Conservation (phyloP, 202 grass and related monocot species). For the Dendrocalamus latiflorus region DNA sequence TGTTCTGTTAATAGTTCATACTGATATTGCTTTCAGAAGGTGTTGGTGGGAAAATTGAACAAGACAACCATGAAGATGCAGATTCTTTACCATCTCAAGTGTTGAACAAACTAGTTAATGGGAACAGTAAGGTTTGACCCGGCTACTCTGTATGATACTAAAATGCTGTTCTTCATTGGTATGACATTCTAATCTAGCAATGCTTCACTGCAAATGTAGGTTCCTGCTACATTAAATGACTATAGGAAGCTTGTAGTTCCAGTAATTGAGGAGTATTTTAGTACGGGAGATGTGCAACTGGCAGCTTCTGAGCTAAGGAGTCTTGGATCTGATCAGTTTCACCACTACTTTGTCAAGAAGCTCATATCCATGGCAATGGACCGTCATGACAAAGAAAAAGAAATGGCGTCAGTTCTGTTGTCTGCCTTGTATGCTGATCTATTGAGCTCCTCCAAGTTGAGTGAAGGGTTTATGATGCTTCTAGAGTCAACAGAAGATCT, state of each 20-base stretch:
- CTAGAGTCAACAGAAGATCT: slow-evolving; percentile 83
- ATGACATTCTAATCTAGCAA: slow-evolving; percentile 3
- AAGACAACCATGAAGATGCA: slow-evolving; percentile 40
- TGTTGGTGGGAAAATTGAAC: slow-evolving; percentile 38
- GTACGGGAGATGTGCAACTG: slow-evolving; percentile 77
- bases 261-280: slow-evolving; percentile 84
- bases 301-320: slow-evolving; percentile 60
- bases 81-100: slow-evolving; percentile 33
- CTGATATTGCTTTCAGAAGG: slow-evolving; percentile 30
- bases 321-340: slow-evolving; percentile 71
- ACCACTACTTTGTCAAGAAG: slow-evolving; percentile 85
- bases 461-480: slow-evolving; percentile 81
- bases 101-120: slow-evolving; percentile 41
- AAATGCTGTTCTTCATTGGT: slow-evolving; percentile 11
- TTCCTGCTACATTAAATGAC: slow-evolving; percentile 58
- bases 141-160: slow-evolving; percentile 10
- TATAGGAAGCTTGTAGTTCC: slow-evolving; percentile 71
- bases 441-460: slow-evolving; percentile 60
- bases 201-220: slow-evolving; percentile 28
- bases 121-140: slow-evolving; percentile 47
- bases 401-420: slow-evolving; percentile 89
- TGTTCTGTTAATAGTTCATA: background rate
- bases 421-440: slow-evolving; percentile 82
- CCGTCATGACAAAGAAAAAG: slow-evolving; percentile 95
- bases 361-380: slow-evolving; percentile 98